Evolutionary conservation across 768 basidiomycete genomes (phyloP).

Genomic region (Cystofilobasidium bisporidii): DNA sequence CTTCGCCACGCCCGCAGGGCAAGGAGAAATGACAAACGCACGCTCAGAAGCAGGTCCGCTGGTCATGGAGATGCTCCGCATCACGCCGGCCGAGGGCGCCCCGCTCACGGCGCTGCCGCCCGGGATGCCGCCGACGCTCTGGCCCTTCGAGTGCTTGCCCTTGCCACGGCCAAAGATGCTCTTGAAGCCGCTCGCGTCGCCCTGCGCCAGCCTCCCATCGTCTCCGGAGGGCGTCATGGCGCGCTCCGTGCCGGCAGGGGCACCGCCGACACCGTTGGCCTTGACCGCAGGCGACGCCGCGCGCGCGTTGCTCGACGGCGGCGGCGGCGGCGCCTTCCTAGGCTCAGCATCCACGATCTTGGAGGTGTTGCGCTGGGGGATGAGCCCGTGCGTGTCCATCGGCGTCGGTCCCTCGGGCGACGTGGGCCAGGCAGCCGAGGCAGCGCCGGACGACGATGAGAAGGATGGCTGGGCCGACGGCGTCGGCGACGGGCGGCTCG

Average conservation of each 20-base stretch:
- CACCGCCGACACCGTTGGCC: neutral
- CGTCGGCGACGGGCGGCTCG: conserved; percentile 1
- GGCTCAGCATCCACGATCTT: neutral
- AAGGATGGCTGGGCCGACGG: conserved; percentile 2
- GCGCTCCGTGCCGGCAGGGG: too few relatives aligned
- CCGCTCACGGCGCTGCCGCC: neutral
- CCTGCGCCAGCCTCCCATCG: neutral
- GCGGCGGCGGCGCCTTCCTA: too few relatives aligned
- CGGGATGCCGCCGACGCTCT: neutral
- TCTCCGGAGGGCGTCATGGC: too few relatives aligned
- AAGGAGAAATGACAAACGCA: neutral
- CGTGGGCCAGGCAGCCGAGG: neutral
- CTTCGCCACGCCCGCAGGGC: neutral
- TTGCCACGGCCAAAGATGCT: neutral
- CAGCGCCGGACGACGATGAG: neutral
- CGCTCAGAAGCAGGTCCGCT: neutral
- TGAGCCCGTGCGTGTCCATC: neutral
- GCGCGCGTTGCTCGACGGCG: too few relatives aligned
- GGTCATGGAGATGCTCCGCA: neutral
- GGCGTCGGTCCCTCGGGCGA: neutral
- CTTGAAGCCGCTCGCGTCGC: conserved; percentile 2
- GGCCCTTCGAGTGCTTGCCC: neutral
- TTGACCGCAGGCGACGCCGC: too few relatives aligned
- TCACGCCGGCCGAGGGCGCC: neutral
- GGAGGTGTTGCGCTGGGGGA: neutral